Percentiles rank a stretch among this genome's conserved stretches.
Evolutionary conservation across 495 filamentous ascomycete genomes (phyloP).

Genomic region (Chlorociboria aeruginascens): DNA sequence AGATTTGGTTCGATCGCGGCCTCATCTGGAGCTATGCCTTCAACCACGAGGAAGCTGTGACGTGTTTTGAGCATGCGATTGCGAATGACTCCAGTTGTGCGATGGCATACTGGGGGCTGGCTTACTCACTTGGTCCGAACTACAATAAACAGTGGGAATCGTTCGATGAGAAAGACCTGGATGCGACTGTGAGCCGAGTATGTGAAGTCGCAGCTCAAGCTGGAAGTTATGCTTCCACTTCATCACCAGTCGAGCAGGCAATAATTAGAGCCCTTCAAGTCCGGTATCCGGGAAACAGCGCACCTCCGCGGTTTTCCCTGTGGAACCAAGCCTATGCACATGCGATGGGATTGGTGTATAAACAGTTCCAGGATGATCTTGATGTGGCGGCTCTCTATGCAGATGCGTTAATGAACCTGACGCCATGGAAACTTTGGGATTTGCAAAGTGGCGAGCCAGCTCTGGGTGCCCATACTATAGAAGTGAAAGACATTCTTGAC

Average conservation of each 20-base stretch:
- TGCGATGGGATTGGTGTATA: conserved; percentile 47
- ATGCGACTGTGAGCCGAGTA: conserved; percentile 30
- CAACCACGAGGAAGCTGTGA: conserved; percentile 49
- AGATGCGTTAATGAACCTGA: conserved; percentile 58
- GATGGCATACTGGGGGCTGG: conserved; percentile 58
- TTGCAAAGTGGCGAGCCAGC: conserved; percentile 43
- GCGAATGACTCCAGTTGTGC: conserved; percentile 38
- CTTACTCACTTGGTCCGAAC: conserved; percentile 54
- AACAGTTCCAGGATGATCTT: conserved; percentile 39
- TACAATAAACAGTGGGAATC: conserved; percentile 64
- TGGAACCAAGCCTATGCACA: conserved; percentile 48
- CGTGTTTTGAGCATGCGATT: conserved; percentile 48
- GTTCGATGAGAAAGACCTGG: conserved; percentile 48
- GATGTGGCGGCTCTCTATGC: conserved; percentile 51
- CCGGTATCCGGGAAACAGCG: conserved; percentile 38
- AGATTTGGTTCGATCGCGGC: conserved; percentile 50
- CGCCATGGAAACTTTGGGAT: conserved; percentile 58
- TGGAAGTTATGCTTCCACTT: conserved; percentile 18
- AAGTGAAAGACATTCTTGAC: conserved; percentile 44
- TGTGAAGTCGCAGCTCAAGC: conserved; percentile 33
- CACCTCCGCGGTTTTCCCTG: conserved; percentile 29
- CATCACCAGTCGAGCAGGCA: conserved; percentile 37
- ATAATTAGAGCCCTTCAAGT: conserved; percentile 43
- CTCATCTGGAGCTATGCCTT: conserved; percentile 54
- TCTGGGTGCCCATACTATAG: conserved; percentile 39